Evolutionary conservation across 164 flowering plant species (phyloP).

Genomic region (Vitis cinerea): DNA sequence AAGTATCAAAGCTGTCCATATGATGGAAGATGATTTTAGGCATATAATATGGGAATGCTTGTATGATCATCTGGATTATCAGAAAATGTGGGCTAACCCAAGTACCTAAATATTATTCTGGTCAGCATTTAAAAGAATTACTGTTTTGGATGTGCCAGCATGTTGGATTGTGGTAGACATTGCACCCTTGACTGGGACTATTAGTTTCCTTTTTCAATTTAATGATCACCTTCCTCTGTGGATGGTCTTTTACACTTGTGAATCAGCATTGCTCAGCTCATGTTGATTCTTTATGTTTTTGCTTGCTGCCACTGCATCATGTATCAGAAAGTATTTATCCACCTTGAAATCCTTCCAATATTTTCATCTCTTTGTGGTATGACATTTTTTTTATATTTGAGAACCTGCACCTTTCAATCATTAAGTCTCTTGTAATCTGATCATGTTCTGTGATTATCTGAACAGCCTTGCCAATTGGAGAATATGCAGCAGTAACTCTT

Average conservation of each 20-base stretch:
- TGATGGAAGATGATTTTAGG: background rate
- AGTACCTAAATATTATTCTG: background rate
- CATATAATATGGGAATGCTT: background rate
- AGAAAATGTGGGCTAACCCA: background rate
- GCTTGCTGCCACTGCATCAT: too few species aligned
- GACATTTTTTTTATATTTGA: background rate
- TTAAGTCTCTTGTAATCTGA: too few species aligned
- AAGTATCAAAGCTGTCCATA: background rate
- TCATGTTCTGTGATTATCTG: conserved; percentile 5
- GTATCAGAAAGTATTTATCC: background rate
- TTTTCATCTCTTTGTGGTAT: background rate
- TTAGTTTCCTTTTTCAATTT: too few species aligned
- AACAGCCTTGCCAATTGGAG: conserved; percentile 96
- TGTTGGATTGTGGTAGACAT: too few species aligned
- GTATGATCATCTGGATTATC: background rate
- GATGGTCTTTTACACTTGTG: background rate
- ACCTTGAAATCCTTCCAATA: background rate
- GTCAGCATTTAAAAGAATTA: background rate
- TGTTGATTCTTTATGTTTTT: too few species aligned
- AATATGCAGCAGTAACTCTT: conserved; percentile 91
- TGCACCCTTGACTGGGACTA: too few species aligned
- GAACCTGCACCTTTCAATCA: background rate
- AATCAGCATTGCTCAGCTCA: background rate
- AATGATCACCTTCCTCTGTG: too few species aligned
- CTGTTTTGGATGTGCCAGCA: background rate